Conservation (phyloP, 495 filamentous ascomycete species). For the Talaromyces nanjingensis region DNA sequence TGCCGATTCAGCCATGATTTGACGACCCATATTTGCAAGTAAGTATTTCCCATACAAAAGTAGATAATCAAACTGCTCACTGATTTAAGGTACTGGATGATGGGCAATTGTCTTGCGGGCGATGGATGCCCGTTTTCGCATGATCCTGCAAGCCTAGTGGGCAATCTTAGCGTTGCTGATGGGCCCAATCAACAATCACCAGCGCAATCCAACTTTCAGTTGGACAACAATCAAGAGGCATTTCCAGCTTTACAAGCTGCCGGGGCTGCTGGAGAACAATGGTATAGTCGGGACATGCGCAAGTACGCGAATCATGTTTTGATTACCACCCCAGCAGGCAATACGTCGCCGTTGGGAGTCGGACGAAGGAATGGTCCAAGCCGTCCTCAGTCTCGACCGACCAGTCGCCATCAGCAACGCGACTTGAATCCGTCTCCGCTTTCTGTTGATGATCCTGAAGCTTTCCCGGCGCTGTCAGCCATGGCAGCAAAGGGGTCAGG, state of each 20-base stretch:
- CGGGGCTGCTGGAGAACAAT: conserved; percentile 45
- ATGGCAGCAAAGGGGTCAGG: conserved; percentile 62
- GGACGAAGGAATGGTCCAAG: conserved; percentile 5
- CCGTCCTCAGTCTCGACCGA: conserved; percentile 74
- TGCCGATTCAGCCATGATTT: conserved; percentile 96
- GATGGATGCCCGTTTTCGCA: conserved; percentile 96
- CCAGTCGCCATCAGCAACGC: conserved; percentile 75
- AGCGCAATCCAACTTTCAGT: conserved; percentile 60
- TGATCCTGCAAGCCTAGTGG: conserved; percentile 77
- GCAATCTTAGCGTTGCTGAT: conserved; percentile 57
- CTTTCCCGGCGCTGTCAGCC: conserved; percentile 88
- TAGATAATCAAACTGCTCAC: neutral
- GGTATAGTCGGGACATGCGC: conserved; percentile 40
- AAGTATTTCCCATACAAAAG: conserved; percentile 25
- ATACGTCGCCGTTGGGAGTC: neutral
- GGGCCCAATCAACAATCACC: conserved; percentile 30
- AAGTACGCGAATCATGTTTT: conserved; percentile 38
- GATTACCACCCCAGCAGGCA: conserved; percentile 1
- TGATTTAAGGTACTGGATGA: conserved; percentile 82
- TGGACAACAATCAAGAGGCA: conserved; percentile 68
- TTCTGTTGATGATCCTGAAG: conserved; percentile 86
- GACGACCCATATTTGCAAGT: conserved; percentile 97
- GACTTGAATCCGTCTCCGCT: conserved; percentile 60
- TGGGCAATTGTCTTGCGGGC: conserved; percentile 92
- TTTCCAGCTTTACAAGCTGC: conserved; percentile 71